Conservation (phyloP, 2,329 filamentous ascomycete species). For the Phialocephala sp. region DNA sequence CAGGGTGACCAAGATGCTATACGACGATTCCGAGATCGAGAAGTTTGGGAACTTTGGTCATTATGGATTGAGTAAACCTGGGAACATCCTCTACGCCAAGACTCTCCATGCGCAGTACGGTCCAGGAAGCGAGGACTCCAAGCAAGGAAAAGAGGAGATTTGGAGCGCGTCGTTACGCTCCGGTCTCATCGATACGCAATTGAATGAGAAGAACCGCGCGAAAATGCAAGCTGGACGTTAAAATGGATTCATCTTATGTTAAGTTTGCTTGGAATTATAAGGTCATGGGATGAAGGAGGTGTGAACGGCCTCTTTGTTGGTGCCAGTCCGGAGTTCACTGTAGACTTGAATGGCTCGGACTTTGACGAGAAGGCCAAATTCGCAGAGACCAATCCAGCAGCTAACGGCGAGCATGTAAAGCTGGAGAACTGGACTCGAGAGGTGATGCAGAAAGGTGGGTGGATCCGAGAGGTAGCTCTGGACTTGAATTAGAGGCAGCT, state of each 20-base stretch:
- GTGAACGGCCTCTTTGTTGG: constrained; percentile 26
- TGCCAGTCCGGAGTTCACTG: constrained; percentile 27
- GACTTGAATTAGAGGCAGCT: not conserved
- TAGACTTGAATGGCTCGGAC: constrained; percentile 30
- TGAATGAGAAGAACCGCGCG: constrained; percentile 24
- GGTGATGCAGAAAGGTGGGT: constrained; percentile 26
- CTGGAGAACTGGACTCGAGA: constrained; percentile 30
- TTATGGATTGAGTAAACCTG: constrained; percentile 32
- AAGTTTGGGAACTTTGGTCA: constrained; percentile 14
- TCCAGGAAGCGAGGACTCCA: constrained; percentile 21
- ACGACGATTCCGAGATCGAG: constrained; percentile 18
- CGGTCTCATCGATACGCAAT: constrained; percentile 29
- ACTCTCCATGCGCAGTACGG: constrained; percentile 29
- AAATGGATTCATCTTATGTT: constrained; percentile 24
- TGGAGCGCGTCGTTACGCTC: constrained; percentile 30
- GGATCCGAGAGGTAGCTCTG: constrained; percentile 17
- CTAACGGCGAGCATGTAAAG: constrained; percentile 15
- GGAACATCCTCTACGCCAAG: constrained; percentile 31
- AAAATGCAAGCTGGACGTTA: constrained; percentile 22
- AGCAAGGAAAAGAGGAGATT: constrained; percentile 27
- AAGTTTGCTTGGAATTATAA: constrained; percentile 18
- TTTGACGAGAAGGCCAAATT: constrained; percentile 23
- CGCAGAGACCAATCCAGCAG: constrained; percentile 17
- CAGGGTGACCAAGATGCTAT: constrained; percentile 22
- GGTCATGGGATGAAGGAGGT: constrained; percentile 27